Percentiles rank a stretch among this genome's conserved stretches.
These are phyloP conservation scores for Cercospora berteroae DNA, from an alignment of 2,329 filamentous ascomycete genomes.

Conservation along the genomic window DNA sequence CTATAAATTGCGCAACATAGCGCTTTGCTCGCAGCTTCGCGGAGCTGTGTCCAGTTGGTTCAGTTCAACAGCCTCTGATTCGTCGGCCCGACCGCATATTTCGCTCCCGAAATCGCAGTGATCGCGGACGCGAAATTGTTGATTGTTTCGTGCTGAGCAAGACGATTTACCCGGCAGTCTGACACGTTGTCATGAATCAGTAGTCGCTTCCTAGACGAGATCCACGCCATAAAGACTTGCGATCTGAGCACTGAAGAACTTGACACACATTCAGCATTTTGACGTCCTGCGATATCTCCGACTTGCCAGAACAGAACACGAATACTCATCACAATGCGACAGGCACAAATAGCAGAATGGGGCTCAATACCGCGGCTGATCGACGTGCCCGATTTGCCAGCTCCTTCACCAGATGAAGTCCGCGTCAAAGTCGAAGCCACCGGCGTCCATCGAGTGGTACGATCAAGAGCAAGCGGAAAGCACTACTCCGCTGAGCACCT, in stretches of 20 bases:
- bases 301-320: not conserved
- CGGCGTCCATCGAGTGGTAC: slow-evolving; percentile 56
- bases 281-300: not conserved
- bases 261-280: not conserved
- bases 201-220: not conserved
- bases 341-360: slow-evolving; percentile 46
- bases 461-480: slow-evolving; percentile 52
- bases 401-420: slow-evolving; percentile 38
- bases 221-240: not conserved
- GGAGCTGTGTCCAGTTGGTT: not conserved
- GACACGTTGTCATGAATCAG: not conserved
- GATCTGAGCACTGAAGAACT: not conserved
- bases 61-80: not conserved
- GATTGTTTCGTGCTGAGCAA: not conserved
- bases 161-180: not conserved
- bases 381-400: slow-evolving; percentile 37
- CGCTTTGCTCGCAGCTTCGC: not conserved
- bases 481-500: slow-evolving; percentile 54
- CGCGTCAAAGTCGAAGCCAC: slow-evolving; percentile 54
- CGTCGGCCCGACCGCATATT: not conserved
- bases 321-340: slow-evolving; percentile 35
- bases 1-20: not conserved
- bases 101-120: not conserved
- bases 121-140: not conserved
- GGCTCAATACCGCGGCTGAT: slow-evolving; percentile 38